These are phyloP conservation scores for Talaromyces piceae DNA, from an alignment of 2,329 filamentous ascomycete genomes.

Conservation along the genomic window DNA sequence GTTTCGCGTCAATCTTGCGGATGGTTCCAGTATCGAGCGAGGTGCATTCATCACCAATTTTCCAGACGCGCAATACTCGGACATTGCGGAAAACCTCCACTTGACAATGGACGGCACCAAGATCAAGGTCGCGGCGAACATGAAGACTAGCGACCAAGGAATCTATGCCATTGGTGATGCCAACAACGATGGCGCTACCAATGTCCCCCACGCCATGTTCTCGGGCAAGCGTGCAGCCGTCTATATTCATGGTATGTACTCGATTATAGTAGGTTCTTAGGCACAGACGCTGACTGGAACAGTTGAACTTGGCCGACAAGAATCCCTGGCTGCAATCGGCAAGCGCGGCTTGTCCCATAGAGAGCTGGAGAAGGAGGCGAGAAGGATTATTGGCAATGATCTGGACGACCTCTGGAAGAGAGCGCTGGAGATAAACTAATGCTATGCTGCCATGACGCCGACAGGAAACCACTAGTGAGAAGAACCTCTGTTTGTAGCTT, in stretches of 20 bases:
- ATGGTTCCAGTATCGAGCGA: slow-evolving; percentile 40
- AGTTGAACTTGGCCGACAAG: slow-evolving; percentile 29
- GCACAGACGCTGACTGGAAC: not conserved
- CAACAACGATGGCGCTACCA: slow-evolving; percentile 54
- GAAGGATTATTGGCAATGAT: slow-evolving; percentile 23
- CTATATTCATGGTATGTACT: slow-evolving; percentile 47
- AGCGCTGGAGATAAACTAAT: slow-evolving; percentile 1
- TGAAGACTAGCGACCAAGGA: slow-evolving; percentile 46
- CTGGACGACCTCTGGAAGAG: slow-evolving; percentile 21
- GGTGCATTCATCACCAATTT: slow-evolving; percentile 49
- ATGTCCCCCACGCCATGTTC: slow-evolving; percentile 55
- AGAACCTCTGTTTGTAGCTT: not conserved
- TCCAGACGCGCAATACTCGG: slow-evolving; percentile 41
- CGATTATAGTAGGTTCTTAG: not conserved
- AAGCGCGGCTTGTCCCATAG: slow-evolving; percentile 20
- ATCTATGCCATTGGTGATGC: slow-evolving; percentile 55
- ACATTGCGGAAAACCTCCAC: slow-evolving; percentile 42
- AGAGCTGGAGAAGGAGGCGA: slow-evolving; percentile 22
- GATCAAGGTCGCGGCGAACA: slow-evolving; percentile 39
- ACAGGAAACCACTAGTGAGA: not conserved
- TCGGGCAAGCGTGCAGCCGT: slow-evolving; percentile 53
- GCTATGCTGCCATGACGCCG: not conserved
- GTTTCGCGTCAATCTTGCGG: slow-evolving; percentile 48
- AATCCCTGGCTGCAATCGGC: slow-evolving; percentile 21
- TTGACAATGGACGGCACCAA: slow-evolving; percentile 40